Base-by-base conservation (phyloP, 2,329 filamentous ascomycete genomes). In the Hirsutella minnesotensis region DNA sequence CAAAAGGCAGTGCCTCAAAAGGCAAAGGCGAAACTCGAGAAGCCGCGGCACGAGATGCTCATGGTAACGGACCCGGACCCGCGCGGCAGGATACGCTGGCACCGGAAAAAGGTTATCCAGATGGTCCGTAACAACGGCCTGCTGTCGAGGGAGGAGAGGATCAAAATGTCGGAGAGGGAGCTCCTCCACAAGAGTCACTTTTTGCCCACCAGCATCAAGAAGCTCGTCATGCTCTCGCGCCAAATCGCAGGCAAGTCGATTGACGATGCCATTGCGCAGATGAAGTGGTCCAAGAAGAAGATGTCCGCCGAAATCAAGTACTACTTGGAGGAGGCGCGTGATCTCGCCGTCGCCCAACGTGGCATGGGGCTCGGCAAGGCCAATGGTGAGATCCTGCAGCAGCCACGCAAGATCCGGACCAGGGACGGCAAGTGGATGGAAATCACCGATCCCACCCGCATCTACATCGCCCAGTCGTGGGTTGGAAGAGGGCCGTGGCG, bases 211-310 rank as follows among this genome's bases (percentile, higher is more conserved):
- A 87, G 81, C 39, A 70, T 86, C 49, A 98, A 98, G 78, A 98
- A 98, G 69, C 73, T 98, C 43, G 81, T 83, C 41, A 82, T 85
- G 54, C 68, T 98, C 40, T 81, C 90, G 20, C 79, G 83, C 43
- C 92, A 96, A 67, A 92, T 98, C 56, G 75, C 80, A 2, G 92
- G 92, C 51, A 96, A 95, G 75, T 81, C 82, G n/a, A 72, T 98
- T 47, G 87, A 94, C 45, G 89, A 98, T 30, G 92, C 92, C 13
- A 86, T 96, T 51, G 67, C 85, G 43, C 92, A 98, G 71, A 95
- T 98, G 86, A 78, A 82, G 44, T 96, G 90, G 68, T 90, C 83
- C 62, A 86, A 87, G 70, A 98, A 98, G 77, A 90, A 88, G 68
- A 84, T 83, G 49, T 86, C 90, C 7, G 70, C 77, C 51, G 87